These are phyloP conservation scores for Brassica balearica DNA, from an alignment of 441 rosid species.

Conservation along the genomic window DNA sequence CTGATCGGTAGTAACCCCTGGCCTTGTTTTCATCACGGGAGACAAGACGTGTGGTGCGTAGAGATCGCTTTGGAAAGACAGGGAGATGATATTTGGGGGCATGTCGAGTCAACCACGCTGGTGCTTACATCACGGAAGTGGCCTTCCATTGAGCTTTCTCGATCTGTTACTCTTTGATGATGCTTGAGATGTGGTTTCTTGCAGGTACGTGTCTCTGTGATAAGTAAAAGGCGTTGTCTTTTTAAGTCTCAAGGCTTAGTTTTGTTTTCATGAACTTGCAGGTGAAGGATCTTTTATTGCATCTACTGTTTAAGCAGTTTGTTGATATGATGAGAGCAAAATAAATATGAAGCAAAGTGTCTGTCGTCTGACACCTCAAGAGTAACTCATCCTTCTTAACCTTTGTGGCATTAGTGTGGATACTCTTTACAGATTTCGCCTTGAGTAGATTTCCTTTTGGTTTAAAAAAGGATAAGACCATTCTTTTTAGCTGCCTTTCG, in stretches of 20 bases:
- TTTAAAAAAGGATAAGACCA: not conserved
- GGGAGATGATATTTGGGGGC: not conserved
- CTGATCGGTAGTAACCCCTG: not conserved
- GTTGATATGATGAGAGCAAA: not conserved
- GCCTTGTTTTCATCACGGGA: not conserved
- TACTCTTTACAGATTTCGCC: not conserved
- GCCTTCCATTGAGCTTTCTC: slow-evolving; percentile 10
- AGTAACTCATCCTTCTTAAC: not conserved
- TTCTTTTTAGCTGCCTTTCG: not conserved
- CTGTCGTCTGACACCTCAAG: not conserved
- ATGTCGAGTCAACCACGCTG: not conserved
- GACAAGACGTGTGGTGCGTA: not conserved
- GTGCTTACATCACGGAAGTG: not conserved
- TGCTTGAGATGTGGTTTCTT: not conserved
- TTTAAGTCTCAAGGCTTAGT: not conserved
- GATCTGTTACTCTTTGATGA: slow-evolving; percentile 2
- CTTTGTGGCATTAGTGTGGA: not conserved
- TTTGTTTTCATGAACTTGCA: slow-evolving; percentile 1
- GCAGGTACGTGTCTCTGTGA: not conserved
- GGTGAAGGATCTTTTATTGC: slow-evolving; percentile 6
- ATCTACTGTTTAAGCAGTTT: not conserved
- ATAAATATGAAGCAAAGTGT: not conserved
- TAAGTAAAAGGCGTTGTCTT: not conserved
- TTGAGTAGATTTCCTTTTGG: not conserved
- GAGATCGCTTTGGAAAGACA: not conserved